These are phyloP conservation scores for Umbilicaria muhlenbergii DNA, from an alignment of 495 filamentous ascomycete species.

Conservation along the genomic window DNA sequence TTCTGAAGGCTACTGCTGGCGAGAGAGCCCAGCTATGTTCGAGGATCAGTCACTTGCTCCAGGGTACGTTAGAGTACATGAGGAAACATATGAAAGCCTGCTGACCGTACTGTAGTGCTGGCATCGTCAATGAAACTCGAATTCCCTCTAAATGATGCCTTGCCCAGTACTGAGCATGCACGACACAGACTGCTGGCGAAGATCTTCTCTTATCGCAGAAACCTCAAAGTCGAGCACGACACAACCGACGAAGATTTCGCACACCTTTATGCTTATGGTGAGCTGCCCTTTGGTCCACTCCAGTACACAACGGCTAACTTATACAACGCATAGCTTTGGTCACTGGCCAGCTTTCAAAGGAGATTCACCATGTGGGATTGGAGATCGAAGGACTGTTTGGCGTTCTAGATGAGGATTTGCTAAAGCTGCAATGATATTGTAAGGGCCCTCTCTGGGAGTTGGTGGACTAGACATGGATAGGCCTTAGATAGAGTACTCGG, in stretches of 20 bases:
- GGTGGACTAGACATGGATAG: no score
- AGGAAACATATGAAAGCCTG: background rate
- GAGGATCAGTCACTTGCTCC: conserved; percentile 84
- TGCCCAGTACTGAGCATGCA: conserved; percentile 67
- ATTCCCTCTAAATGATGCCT: conserved; percentile 74
- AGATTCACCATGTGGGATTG: conserved; percentile 33
- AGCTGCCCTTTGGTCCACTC: conserved; percentile 11
- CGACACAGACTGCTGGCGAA: conserved; percentile 78
- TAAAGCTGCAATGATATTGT: conserved; percentile 42
- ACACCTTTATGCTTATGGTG: conserved; percentile 58
- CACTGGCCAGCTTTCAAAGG: conserved; percentile 34
- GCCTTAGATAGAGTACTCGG: no score
- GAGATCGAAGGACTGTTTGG: conserved; percentile 49
- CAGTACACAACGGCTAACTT: background rate
- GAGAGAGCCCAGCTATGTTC: conserved; percentile 67
- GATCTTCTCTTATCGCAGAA: conserved; percentile 69
- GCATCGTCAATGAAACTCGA: conserved; percentile 86
- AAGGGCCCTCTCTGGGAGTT: background rate
- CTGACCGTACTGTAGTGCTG: conserved; percentile 40
- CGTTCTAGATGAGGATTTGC: conserved; percentile 53
- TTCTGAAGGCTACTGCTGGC: conserved; percentile 63
- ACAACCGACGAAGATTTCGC: conserved; percentile 55
- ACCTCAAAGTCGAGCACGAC: conserved; percentile 34
- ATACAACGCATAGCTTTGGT: conserved; percentile 25
- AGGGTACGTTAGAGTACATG: conserved; percentile 32